A percentile compares a stretch with the other conserved stretches of the same genome.
Evolutionary conservation across 2,329 filamentous ascomycete genomes (phyloP).

Genomic region (Pseudogymnoascus sp.): DNA sequence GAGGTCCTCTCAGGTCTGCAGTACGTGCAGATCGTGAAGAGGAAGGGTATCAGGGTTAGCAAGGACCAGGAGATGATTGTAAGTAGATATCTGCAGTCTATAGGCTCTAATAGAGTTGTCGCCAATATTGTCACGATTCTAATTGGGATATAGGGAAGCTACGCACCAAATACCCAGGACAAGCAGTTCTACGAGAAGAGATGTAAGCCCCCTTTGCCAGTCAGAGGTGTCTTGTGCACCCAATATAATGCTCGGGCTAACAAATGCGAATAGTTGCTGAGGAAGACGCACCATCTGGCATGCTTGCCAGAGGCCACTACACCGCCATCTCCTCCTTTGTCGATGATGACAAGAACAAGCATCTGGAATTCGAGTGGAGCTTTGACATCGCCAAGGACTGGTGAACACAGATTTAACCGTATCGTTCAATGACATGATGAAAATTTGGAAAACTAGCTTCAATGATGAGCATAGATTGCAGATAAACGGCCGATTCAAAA

Average conservation of each 20-base stretch:
- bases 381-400: constrained; percentile 98
- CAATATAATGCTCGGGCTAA: constrained; percentile 6
- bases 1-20: constrained; percentile 92
- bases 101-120: neutral
- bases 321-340: constrained; percentile 82
- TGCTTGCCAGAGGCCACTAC: constrained; percentile 86
- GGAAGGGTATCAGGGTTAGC: constrained; percentile 75
- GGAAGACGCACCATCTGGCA: constrained; percentile 85
- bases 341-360: constrained; percentile 86
- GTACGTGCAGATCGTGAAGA: constrained; percentile 90
- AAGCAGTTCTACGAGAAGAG: constrained; percentile 81
- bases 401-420: constrained; percentile 37
- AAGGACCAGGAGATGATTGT: constrained; percentile 99
- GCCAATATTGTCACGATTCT: neutral
- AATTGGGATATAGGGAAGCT: constrained; percentile 60
- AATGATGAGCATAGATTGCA: neutral
- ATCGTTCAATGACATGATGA: neutral
- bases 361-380: constrained; percentile 89
- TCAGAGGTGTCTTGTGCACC: neutral
- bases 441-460: neutral
- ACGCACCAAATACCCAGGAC: constrained; percentile 84
- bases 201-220: constrained; percentile 51
- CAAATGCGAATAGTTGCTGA: constrained; percentile 58
- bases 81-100: constrained; percentile 31
- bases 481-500: neutral